Base-by-base conservation (phyloP, 257 asterid species). In the Solanum ossicruentum region DNA sequence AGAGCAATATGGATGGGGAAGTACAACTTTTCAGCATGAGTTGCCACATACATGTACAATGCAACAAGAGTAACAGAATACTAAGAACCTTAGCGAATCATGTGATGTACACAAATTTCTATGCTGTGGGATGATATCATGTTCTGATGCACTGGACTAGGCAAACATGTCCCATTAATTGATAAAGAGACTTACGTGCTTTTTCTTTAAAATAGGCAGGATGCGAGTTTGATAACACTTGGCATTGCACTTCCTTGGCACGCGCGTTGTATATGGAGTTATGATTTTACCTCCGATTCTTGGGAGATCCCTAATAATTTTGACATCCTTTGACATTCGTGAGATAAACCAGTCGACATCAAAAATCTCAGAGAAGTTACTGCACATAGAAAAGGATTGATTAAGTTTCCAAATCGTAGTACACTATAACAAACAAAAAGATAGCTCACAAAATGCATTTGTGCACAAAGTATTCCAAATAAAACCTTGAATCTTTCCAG, bases 401-500 rank as follows among this genome's bases (percentile, higher is more conserved):
- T 77, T 49, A 54, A 45, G 69, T 41, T 16, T 56, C 16, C 49
- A 28, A n/a, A 83, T 20, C 41, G 39, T 16, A 70, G 32, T 85
- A 13, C 39, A 39, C 47, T 36, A 8, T 1, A 15, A 36, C 75
- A 54, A 39, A 49, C 18, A 80, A 20, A 32, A 36, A 11, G 41
- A 23, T 65, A 8, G 49, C 11, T 75, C 61, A 15, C 55, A 66
- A 10, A 67, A 69, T n/a, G 66, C 3, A 11, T 12, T 47, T 63
- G 39, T 67, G 58, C 41, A 54, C 60, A 84, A 16, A 11, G 36
- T 21, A 23, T 57, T 47, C 21, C 23, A 26, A 45, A 55, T 78
- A 10, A 41, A 55, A 94, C 98, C 98, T 94, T 78, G 91, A 82
- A 86, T 94, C 98, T 85, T 92, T 93, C 98, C 98, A 94, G 91